Conservation (phyloP, 257 asterid genomes). For the Gentiana dahurica region DNA sequence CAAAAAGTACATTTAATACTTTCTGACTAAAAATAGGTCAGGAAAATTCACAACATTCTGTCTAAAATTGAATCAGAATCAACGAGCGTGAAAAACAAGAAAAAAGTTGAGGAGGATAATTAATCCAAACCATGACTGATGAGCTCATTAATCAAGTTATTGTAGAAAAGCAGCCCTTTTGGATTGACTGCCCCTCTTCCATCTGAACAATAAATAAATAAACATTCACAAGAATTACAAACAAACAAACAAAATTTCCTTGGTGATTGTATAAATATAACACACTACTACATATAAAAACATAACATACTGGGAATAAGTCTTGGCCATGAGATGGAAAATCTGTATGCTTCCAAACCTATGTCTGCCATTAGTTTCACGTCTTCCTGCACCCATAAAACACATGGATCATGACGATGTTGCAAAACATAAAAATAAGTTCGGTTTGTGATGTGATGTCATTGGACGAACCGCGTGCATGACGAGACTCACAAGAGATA, state of each 20-base stretch:
- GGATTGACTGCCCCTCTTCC: conserved; percentile 24
- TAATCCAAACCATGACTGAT: conserved; percentile 20
- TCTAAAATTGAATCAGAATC: too few species aligned
- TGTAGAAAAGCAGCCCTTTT: conserved; percentile 39
- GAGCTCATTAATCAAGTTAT: conserved; percentile 41
- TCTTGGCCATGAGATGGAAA: conserved; percentile 26
- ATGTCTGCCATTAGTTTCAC: conserved; percentile 14
- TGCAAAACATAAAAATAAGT: too few species aligned
- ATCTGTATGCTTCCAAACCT: conserved; percentile 17
- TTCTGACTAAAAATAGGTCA: too few species aligned
- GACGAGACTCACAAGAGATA: too few species aligned
- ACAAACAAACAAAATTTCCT: background rate
- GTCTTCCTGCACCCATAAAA: conserved; percentile 17
- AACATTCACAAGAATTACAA: background rate
- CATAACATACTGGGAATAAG: conserved; percentile 23
- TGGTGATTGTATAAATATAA: too few species aligned
- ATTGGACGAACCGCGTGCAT: too few species aligned
- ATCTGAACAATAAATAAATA: conserved; percentile 5
- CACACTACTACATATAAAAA: background rate
- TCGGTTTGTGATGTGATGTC: too few species aligned
- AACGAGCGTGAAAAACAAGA: too few species aligned
- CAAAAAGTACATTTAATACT: too few species aligned
- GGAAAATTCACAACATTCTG: too few species aligned
- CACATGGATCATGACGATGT: too few species aligned
- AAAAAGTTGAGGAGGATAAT: background rate